Evolutionary conservation across 495 filamentous ascomycete species (phyloP), one percentile per base, ranked within the genome.

Genomic region (Rhypophila decipiens): DNA sequence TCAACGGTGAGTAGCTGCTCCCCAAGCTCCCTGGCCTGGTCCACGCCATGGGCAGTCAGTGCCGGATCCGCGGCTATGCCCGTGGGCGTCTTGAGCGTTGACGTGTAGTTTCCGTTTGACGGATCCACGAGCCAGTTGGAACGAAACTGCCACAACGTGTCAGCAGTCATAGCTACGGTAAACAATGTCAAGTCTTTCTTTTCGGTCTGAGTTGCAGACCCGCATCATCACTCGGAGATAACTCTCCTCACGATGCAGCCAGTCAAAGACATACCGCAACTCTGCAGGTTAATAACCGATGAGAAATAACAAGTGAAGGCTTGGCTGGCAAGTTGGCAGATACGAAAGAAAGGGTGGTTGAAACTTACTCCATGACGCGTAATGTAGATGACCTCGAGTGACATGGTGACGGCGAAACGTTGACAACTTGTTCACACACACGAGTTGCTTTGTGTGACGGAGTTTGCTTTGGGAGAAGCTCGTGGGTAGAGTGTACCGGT

Each of bases 21-120:
- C 9, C 79, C 87, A 22, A 97, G 78, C 64, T 96, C 82, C 38
- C 81, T 70, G n/a, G 87, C 77, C 67, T 98, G 93, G 11, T 77
- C 73, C 20, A 90, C 85, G 45, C 93, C 93, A 52, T 97, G 80
- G 8, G 85, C 81, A 18, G 90, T 84, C 29, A 98, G 76, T 5
- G 87, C 83, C n/a, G 89, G 88, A 57, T 98, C 93, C 2, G 83
- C 82, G 8, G 89, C 74, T 46, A 95, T 85, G 24, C 86, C 85
- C 5, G 93, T 96, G 0, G 94, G 91, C 10, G 84, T 85, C 17
- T 72, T 78, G 53, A 90, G 76, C 36, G 73, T 74, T 17, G 80
- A 60, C 11, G 73, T 69, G 67, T 96, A 96, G 46, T 63, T 75
- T 45, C 93, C 93, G 5, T 84, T 90, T 42, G 74, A 68, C 27